These are phyloP conservation scores for Candida nonsorbophila DNA, from an alignment of 805 yeast species.

Conservation along the genomic window DNA sequence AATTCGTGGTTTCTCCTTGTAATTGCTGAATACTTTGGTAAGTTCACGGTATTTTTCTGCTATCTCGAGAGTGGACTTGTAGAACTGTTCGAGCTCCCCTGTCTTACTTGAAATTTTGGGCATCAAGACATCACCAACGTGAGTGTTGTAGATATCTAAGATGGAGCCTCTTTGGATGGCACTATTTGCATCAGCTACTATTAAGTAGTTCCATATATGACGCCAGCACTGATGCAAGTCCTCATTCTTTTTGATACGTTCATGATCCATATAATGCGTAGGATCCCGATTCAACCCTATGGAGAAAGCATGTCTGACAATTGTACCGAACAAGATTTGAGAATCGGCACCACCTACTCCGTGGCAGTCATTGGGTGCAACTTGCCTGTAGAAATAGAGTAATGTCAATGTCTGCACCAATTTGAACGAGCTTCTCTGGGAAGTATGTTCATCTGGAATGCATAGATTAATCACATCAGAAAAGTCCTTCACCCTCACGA, in stretches of 20 bases:
- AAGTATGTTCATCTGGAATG: slow-evolving; percentile 24
- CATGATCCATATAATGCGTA: slow-evolving; percentile 20
- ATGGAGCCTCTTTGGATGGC: slow-evolving; percentile 29
- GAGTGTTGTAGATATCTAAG: slow-evolving; percentile 20
- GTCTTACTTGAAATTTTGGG: slow-evolving; percentile 16
- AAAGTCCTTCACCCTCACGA: slow-evolving; percentile 21
- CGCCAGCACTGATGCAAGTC: slow-evolving; percentile 28
- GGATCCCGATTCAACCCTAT: slow-evolving; percentile 41
- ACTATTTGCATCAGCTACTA: slow-evolving; percentile 21
- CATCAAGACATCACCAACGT: slow-evolving; percentile 26
- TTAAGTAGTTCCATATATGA: slow-evolving; percentile 28
- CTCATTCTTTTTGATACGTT: slow-evolving; percentile 21
- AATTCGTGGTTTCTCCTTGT: slow-evolving; percentile 24
- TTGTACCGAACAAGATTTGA: slow-evolving; percentile 30
- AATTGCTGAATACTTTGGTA: slow-evolving; percentile 19
- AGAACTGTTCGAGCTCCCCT: slow-evolving; percentile 10
- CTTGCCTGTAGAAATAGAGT: slow-evolving; percentile 26
- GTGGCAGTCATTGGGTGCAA: slow-evolving; percentile 38
- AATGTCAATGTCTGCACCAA: slow-evolving; percentile 30
- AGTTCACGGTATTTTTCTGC: slow-evolving; percentile 24
- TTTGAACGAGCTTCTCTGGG: slow-evolving; percentile 26
- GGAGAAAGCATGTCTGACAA: slow-evolving; percentile 32
- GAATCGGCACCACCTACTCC: slow-evolving; percentile 37
- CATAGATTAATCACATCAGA: slow-evolving; percentile 27
- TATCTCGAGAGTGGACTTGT: slow-evolving; percentile 12